Conservation (phyloP, 2,329 filamentous ascomycete genomes). For the Xylariales sp. region DNA sequence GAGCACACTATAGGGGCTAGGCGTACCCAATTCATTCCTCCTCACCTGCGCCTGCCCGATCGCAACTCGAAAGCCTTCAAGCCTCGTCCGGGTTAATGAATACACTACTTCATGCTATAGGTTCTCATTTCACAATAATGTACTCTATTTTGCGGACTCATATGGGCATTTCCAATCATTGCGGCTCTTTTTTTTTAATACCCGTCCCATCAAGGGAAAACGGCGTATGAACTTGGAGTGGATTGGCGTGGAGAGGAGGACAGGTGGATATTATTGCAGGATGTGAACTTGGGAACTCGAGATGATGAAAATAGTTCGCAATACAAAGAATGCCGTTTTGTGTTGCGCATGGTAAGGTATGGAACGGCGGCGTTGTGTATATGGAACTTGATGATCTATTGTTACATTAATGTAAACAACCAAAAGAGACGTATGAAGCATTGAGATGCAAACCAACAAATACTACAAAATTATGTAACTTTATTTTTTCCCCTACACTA, state of each 20-base stretch:
- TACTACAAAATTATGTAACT: background rate
- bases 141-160: background rate
- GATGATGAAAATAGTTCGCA: background rate
- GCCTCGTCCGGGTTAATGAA: background rate
- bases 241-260: background rate
- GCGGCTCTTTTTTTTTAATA: background rate
- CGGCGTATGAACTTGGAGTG: background rate
- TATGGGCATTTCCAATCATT: background rate
- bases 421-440: background rate
- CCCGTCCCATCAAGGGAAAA: too few relatives aligned
- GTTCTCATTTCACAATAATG: background rate
- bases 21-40: background rate
- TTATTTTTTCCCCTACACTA: background rate
- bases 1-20: background rate
- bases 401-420: slow-evolving; percentile 11
- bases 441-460: background rate
- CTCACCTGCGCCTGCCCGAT: background rate
- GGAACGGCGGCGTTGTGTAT: slow-evolving; percentile 3
- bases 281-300: too few relatives aligned
- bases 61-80: background rate
- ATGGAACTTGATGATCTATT: slow-evolving; percentile 6
- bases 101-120: background rate
- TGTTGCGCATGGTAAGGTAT: background rate
- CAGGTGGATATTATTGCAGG: background rate
- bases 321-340: background rate